A percentile compares a stretch with the other conserved stretches of the same genome.
phyloP scores from a whole-genome alignment of 2,329 filamentous ascomycete species.

The Verticillium albo-atrum region DNA sequence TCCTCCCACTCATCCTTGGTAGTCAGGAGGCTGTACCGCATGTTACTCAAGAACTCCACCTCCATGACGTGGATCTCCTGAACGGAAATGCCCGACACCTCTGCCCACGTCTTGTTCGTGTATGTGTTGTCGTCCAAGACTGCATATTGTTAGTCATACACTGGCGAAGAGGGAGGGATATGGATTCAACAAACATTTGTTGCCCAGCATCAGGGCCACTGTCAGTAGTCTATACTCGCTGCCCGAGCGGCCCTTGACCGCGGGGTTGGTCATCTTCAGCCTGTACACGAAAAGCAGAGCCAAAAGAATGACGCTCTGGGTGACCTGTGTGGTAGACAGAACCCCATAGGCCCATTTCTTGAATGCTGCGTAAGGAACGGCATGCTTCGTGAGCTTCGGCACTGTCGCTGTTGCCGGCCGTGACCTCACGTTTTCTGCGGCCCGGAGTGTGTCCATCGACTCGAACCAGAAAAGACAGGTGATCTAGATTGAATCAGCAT shows the following conservation, averaged over 20 bases:
- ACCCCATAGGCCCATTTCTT: slow-evolving; percentile 92
- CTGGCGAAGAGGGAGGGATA: not conserved
- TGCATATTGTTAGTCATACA: slow-evolving; percentile 22
- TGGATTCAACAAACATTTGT: slow-evolving; percentile 67
- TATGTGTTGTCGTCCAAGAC: slow-evolving; percentile 98
- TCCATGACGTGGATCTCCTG: slow-evolving; percentile 99
- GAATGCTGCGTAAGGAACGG: slow-evolving; percentile 74
- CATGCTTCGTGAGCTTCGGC: slow-evolving; percentile 61
- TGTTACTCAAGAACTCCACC: slow-evolving; percentile 98
- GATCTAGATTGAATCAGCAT: slow-evolving; percentile 51
- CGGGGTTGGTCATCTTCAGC: slow-evolving; percentile 83
- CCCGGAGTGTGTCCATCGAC: slow-evolving; percentile 70
- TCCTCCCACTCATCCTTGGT: slow-evolving; percentile 81
- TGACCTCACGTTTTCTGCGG: slow-evolving; percentile 59
- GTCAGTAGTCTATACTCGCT: slow-evolving; percentile 93
- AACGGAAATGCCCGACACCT: slow-evolving; percentile 91
- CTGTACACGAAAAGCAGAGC: slow-evolving; percentile 91
- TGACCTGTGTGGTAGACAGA: slow-evolving; percentile 90
- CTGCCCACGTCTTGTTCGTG: slow-evolving; percentile 99
- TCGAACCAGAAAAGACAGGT: slow-evolving; percentile 99
- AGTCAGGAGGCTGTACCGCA: slow-evolving; percentile 88
- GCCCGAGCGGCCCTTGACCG: slow-evolving; percentile 83
- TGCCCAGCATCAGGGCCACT: slow-evolving; percentile 94
- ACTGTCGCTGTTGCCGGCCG: slow-evolving; percentile 33
- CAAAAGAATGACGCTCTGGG: slow-evolving; percentile 88